Percentiles rank a stretch among this genome's conserved stretches.
Conservation (phyloP, 495 filamentous ascomycete species). For the Neurospora sp. region DNA sequence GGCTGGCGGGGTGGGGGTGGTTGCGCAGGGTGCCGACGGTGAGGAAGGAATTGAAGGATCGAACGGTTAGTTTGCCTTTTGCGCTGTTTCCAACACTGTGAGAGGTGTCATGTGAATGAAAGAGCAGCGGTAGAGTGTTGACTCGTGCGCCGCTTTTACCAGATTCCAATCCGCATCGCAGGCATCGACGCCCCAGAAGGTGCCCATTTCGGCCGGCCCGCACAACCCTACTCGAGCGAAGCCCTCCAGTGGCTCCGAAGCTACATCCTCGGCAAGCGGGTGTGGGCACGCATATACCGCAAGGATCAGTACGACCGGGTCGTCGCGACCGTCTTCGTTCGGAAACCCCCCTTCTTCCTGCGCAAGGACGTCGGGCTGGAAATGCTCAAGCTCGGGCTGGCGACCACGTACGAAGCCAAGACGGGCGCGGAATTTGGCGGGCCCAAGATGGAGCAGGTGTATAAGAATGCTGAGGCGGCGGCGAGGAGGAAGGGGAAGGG, state of each 20-base stretch:
- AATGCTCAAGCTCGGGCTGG: conserved; percentile 76
- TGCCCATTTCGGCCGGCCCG: conserved; percentile 81
- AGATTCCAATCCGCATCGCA: conserved; percentile 80
- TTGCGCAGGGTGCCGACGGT: conserved; percentile 60
- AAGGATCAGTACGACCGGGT: conserved; percentile 89
- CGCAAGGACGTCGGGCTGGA: conserved; percentile 77
- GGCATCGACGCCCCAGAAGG: conserved; percentile 89
- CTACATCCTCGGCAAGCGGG: conserved; percentile 62
- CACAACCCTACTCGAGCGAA: conserved; percentile 74
- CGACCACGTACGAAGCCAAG: conserved; percentile 89
- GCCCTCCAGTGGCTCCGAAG: conserved; percentile 66
- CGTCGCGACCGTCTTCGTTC: conserved; percentile 75
- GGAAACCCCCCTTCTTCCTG: conserved; percentile 47
- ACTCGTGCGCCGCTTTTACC: not conserved
- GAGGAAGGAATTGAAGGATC: conserved; percentile 57
- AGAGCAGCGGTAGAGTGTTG: not conserved
- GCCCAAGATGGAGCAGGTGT: conserved; percentile 43
- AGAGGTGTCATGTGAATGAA: not conserved
- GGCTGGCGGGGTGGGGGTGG: conserved; percentile 86
- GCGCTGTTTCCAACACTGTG: not conserved
- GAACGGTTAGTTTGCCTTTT: conserved; percentile 51
- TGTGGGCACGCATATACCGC: conserved; percentile 70
- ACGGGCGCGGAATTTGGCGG: conserved; percentile 78
- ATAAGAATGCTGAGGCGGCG: conserved; percentile 58
- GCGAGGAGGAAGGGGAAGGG: conserved; percentile 62